Base-by-base conservation (phyloP, 1,139 yeast genomes). In the Blastobotrys apis region DNA sequence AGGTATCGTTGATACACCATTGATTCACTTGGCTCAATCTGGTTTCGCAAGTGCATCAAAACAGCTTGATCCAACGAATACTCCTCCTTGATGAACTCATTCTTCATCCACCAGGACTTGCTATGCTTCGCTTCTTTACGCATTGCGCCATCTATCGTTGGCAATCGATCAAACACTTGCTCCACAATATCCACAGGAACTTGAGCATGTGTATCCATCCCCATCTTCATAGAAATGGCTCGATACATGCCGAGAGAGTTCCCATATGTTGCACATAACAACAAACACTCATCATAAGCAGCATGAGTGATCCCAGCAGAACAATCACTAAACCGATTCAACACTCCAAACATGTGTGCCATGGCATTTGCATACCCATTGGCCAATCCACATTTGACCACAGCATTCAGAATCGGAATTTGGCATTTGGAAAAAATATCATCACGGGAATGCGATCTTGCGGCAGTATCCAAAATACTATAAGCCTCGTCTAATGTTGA, bases 281-380 rank as follows among this genome's bases (percentile, higher is more conserved):
- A 47, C 19, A 62, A 37, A 31, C 60, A 57, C 37, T 50, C 49
- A 38, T 61, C 62, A 6, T 57, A 43, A n/a, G 65, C 61, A 16
- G 49, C 59, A 1, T 50, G 39, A 0, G 54, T 50, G 22, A 63
- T 52, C 1, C 62, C 62, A 9, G 19, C 33, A 4, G 56, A 43
- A 13, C 50, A 42, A 9, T 44, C 44, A 20, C 45, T 47, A 39
- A 62, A 55, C 36, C 67, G 47, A 23, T 52, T 53, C 39, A 64
- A 44, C 5, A 61, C 49, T 3, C 64, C 66, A 49, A 63, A 62
- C 54, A 61, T 52, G 34, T 56, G 59, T 4, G 65, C 63, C 63
- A 62, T 57, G 10, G 60, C 56, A 9, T 43, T 43, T 47, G 50
- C 39, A 47, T 45, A 17, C 35, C 44, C 44, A 26, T 37, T 39